A percentile compares a stretch with the other conserved stretches of the same genome.
Conservation (phyloP, 192 early-diverging fungal species). For the Backusella morwellensis region DNA sequence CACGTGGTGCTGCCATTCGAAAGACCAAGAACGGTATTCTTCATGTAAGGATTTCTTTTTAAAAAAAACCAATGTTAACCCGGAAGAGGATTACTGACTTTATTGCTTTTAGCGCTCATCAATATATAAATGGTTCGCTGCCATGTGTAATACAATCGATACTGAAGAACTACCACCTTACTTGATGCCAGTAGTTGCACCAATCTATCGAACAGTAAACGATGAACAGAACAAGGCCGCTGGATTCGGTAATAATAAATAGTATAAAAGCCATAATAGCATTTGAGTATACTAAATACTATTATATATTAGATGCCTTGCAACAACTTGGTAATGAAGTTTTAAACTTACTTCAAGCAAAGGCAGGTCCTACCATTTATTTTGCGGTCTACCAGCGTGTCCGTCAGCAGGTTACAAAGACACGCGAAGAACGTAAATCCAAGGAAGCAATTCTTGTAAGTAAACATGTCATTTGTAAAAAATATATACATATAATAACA, state of each 20-base stretch:
- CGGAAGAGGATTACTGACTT: slow-evolving; percentile 10
- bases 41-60: slow-evolving; percentile 39
- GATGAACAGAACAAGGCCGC: slow-evolving; percentile 65
- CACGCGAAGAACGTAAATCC: slow-evolving; percentile 18
- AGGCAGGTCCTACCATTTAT: slow-evolving; percentile 73
- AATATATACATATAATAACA: neutral
- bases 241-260: slow-evolving; percentile 55
- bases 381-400: slow-evolving; percentile 65
- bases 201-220: slow-evolving; percentile 79
- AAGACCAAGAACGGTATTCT: slow-evolving; percentile 20
- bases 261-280: neutral
- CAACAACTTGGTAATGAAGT: slow-evolving; percentile 80
- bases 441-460: slow-evolving; percentile 14
- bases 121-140: slow-evolving; percentile 93
- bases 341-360: slow-evolving; percentile 68
- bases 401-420: slow-evolving; percentile 52
- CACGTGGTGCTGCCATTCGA: slow-evolving; percentile 54
- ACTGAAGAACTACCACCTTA: slow-evolving; percentile 57
- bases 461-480: neutral
- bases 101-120: slow-evolving; percentile 59
- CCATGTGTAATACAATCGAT: slow-evolving; percentile 69
- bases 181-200: slow-evolving; percentile 68
- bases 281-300: neutral
- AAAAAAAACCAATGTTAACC: neutral
- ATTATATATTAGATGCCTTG: slow-evolving; percentile 55